These are phyloP conservation scores for Jackrogersella multiformis DNA, from an alignment of 495 filamentous ascomycete genomes.

Conservation along the genomic window DNA sequence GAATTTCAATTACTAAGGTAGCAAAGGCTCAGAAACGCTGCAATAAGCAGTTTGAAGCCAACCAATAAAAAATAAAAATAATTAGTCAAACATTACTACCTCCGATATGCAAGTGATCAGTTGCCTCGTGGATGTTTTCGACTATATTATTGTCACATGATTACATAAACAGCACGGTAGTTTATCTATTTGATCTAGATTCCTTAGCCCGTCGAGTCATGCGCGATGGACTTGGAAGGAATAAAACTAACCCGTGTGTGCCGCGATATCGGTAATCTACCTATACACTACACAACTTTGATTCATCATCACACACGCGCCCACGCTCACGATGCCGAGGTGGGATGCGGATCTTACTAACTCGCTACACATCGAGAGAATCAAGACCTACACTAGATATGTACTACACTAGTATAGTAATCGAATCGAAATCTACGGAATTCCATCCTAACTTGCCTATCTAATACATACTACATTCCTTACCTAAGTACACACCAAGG, in stretches of 20 bases:
- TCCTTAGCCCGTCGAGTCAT: conserved; percentile 30
- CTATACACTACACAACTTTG: conserved; percentile 25
- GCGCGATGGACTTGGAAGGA: conserved; percentile 17
- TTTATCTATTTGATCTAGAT: conserved; percentile 18
- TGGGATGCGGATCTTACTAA: conserved; percentile 28
- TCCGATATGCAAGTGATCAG: conserved; percentile 3
- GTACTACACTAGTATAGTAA: too few species aligned
- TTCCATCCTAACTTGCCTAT: background rate
- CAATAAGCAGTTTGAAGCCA: conserved; percentile 20
- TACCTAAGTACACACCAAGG: too few species aligned
- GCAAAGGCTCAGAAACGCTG: conserved; percentile 25
- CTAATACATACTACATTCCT: too few species aligned
- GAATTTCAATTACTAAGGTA: conserved; percentile 37
- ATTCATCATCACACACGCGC: conserved; percentile 23
- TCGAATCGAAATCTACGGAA: conserved; percentile 22
- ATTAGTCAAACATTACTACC: conserved; percentile 29
- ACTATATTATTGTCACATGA: conserved; percentile 7
- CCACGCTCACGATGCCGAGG: conserved; percentile 26
- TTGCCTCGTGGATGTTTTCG: conserved; percentile 20
- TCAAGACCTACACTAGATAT: background rate
- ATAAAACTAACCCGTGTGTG: conserved; percentile 18
- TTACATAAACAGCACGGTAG: conserved; percentile 3
- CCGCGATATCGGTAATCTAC: conserved; percentile 39
- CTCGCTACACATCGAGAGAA: conserved; percentile 1
- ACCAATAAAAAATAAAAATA: conserved; percentile 30